A percentile compares a stretch with the other conserved stretches of the same genome.
Evolutionary conservation across 2,329 filamentous ascomycete species (phyloP).

Genomic region (Neonectria coccinea): DNA sequence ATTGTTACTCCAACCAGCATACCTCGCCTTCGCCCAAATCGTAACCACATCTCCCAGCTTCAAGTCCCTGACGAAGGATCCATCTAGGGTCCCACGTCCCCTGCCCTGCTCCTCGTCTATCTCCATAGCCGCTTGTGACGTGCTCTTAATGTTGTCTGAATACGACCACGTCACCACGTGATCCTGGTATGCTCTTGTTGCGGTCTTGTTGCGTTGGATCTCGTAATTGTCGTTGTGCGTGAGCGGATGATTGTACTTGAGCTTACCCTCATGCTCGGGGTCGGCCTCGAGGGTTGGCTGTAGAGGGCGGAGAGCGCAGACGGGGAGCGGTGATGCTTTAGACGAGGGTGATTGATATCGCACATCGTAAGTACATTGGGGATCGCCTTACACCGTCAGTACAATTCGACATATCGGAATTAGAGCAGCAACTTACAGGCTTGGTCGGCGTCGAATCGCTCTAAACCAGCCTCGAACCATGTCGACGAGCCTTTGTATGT

Average conservation of each 20-base stretch:
- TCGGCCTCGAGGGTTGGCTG: conserved; percentile 46
- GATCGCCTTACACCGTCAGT: conserved; percentile 43
- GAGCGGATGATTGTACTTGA: conserved; percentile 54
- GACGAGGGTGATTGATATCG: conserved; percentile 41
- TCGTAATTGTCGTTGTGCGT: conserved; percentile 51
- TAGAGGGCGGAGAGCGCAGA: conserved; percentile 53
- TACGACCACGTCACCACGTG: conserved; percentile 67
- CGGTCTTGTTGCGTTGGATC: conserved; percentile 62
- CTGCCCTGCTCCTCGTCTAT: conserved; percentile 59
- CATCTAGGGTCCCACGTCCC: conserved; percentile 63
- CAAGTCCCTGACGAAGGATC: conserved; percentile 66
- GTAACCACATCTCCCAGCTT: conserved; percentile 71
- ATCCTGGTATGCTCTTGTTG: conserved; percentile 48
- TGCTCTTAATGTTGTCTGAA: conserved; percentile 59
- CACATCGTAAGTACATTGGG: conserved; percentile 47
- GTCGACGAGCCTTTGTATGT: conserved; percentile 65
- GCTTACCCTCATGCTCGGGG: conserved; percentile 37
- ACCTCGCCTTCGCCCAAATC: conserved; percentile 70
- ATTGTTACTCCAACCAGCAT: conserved; percentile 64
- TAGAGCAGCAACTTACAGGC: conserved; percentile 41
- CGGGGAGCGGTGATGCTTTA: conserved; percentile 42
- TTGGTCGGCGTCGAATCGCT: conserved; percentile 60
- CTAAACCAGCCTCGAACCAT: conserved; percentile 73
- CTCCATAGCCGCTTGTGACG: conserved; percentile 54
- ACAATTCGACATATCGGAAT: rapidly evolving